These are phyloP conservation scores for Elsinoe necatrix DNA, from an alignment of 2,329 filamentous ascomycete genomes.

Conservation along the genomic window DNA sequence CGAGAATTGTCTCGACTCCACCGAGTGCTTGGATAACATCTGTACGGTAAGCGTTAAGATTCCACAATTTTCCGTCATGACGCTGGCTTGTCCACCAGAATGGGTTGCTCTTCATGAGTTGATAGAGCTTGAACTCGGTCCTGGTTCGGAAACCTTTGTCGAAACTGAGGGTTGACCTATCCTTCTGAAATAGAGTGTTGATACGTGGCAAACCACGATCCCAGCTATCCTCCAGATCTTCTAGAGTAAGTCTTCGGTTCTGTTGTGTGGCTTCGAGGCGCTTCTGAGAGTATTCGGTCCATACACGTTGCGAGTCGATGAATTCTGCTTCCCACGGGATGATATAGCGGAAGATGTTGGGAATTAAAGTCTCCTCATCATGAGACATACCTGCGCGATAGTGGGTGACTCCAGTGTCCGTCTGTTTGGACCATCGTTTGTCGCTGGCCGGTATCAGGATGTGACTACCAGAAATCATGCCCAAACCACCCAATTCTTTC, in stretches of 20 bases:
- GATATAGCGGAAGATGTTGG: slow-evolving; percentile 98
- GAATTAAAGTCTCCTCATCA: slow-evolving; percentile 93
- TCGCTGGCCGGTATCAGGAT: slow-evolving; percentile 96
- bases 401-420: slow-evolving; percentile 92
- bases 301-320: slow-evolving; percentile 96
- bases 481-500: slow-evolving; percentile 90
- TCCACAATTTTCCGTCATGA: slow-evolving; percentile 93
- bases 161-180: slow-evolving; percentile 90
- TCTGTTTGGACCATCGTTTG: slow-evolving; percentile 97
- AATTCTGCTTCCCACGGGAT: slow-evolving; percentile 99
- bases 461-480: slow-evolving; percentile 98
- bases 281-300: slow-evolving; percentile 99
- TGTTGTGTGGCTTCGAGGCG: slow-evolving; percentile 94
- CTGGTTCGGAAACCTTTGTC: slow-evolving; percentile 96
- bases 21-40: slow-evolving; percentile 90
- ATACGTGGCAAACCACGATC: slow-evolving; percentile 95
- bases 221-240: slow-evolving; percentile 97
- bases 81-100: slow-evolving; percentile 99
- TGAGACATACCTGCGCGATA: slow-evolving; percentile 97
- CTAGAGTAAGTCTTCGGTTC: slow-evolving; percentile 85
- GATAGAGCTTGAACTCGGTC: slow-evolving; percentile 96
- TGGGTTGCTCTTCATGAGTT: slow-evolving; percentile 97
- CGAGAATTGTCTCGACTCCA: slow-evolving; percentile 94
- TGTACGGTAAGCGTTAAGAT: slow-evolving; percentile 7
- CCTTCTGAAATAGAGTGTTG: slow-evolving; percentile 98